Base-by-base conservation (phyloP, 2,329 filamentous ascomycete genomes). In the Alternaria triticimaculans region DNA sequence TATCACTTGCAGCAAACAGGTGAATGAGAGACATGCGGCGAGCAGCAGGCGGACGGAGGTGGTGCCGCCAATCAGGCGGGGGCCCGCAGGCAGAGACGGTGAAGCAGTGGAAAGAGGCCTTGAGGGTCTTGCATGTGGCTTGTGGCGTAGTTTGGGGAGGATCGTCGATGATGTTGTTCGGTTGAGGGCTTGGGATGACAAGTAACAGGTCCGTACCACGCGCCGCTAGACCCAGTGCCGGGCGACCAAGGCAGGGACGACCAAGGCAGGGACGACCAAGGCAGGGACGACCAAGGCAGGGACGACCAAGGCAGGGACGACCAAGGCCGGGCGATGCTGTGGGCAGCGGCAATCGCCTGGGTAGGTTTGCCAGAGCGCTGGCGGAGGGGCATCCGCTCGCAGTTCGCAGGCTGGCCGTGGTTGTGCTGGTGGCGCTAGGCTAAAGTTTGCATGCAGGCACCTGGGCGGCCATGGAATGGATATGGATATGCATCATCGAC, bases 1-100 rank as follows among this genome's bases (percentile, higher is more conserved):
- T 44, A 14, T 30, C 37, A 14, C 26, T 48, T 45, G 55, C 55
- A 53, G 55, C 63, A 59, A 57, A 33, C 44, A 45, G 46, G 33
- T 50, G 18, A n/a, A 25, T 7, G 43, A 21, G 26, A 21, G 20
- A 21, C n/a, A 10, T 20, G 37, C 51, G 51, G 30, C 18, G 30
- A 54, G 18, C 25, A 28, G 53, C 53, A 56, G 43, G 45, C 56
- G 43, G 44, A 41, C 48, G 41, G 33, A 46, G 41, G 55, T 26
- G 59, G 48, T 9, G 49, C 28, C 37, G 26, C 65, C 63, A 69
- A 69, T 68, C 12, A n/a, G 26, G 26, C 15, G 55, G 21, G 18
- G 12, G 5, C 18, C 10, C 43, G 18, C n/a, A 30, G n/a, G 49
- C 20, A 5, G 18, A 23, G 49, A 51, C 11, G 30, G 15, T n/a